Percentiles rank a stretch among this genome's conserved stretches.
These are phyloP conservation scores for Claviceps sp. DNA, from an alignment of 2,329 filamentous ascomycete species.

Conservation along the genomic window DNA sequence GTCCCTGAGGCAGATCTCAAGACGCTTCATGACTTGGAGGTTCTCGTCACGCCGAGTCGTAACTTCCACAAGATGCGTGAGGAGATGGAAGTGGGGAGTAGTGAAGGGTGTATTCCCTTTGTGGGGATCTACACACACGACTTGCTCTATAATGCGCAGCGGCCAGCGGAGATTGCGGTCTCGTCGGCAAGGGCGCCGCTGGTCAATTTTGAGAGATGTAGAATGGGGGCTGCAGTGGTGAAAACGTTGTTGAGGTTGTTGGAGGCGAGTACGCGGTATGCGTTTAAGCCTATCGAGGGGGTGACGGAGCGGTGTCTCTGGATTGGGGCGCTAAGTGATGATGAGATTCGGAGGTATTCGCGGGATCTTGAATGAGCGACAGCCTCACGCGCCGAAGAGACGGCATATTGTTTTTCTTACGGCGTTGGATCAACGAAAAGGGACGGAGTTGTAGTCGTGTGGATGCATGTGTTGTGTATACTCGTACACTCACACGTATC, in stretches of 20 bases:
- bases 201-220: conserved; percentile 73
- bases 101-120: conserved; percentile 69
- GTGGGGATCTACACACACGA: conserved; percentile 77
- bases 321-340: conserved; percentile 64
- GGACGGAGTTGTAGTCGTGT: no score
- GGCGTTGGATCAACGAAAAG: no score
- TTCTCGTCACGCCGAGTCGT: conserved; percentile 59
- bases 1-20: conserved; percentile 52
- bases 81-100: conserved; percentile 61
- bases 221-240: conserved; percentile 61
- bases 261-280: conserved; percentile 63
- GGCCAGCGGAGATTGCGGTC: conserved; percentile 59
- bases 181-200: conserved; percentile 54
- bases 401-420: no score
- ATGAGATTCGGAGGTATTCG: conserved; percentile 52
- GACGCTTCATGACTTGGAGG: conserved; percentile 56
- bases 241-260: conserved; percentile 69
- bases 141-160: conserved; percentile 67
- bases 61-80: conserved; percentile 66
- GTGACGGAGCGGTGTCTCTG: conserved; percentile 73
- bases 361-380: conserved; percentile 30
- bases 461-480: no score
- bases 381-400: no score
- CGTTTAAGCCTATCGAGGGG: conserved; percentile 61
- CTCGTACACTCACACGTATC: no score